Evolutionary conservation across 768 basidiomycete species (phyloP).

Genomic region (Erythrobasidium yunnanense): DNA sequence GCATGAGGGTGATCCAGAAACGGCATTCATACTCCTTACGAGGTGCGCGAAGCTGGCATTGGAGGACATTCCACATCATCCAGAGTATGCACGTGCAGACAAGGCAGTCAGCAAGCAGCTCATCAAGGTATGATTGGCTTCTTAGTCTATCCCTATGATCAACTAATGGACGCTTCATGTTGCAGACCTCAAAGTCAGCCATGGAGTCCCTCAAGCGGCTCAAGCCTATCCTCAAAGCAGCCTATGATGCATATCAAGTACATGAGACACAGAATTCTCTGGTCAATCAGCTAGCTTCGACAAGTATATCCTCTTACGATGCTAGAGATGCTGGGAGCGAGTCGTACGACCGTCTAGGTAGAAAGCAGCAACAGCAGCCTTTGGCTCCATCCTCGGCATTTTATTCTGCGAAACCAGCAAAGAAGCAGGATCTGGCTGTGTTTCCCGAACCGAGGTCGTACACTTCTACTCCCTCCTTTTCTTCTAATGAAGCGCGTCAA

Average conservation of each 20-base stretch:
- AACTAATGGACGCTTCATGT: background rate
- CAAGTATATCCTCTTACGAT: no score
- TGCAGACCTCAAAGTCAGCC: background rate
- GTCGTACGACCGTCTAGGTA: background rate
- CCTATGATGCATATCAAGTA: background rate
- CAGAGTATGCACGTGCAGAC: background rate
- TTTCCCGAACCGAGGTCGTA: no score
- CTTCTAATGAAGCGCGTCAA: no score
- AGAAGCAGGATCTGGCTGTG: no score
- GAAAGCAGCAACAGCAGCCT: no score
- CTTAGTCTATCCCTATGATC: background rate
- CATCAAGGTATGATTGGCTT: background rate
- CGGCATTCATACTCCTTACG: background rate
- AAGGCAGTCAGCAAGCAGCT: background rate
- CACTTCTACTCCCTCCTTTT: no score
- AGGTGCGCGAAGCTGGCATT: background rate
- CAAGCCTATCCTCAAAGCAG: background rate
- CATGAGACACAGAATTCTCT: no score
- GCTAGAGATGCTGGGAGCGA: background rate
- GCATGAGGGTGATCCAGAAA: background rate
- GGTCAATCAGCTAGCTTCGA: no score
- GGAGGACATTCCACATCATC: background rate
- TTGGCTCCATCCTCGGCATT: no score
- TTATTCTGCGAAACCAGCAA: no score
- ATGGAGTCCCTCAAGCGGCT: background rate